These are phyloP conservation scores for Physaria fendleri DNA, from an alignment of 345 rosid species.

Conservation along the genomic window DNA sequence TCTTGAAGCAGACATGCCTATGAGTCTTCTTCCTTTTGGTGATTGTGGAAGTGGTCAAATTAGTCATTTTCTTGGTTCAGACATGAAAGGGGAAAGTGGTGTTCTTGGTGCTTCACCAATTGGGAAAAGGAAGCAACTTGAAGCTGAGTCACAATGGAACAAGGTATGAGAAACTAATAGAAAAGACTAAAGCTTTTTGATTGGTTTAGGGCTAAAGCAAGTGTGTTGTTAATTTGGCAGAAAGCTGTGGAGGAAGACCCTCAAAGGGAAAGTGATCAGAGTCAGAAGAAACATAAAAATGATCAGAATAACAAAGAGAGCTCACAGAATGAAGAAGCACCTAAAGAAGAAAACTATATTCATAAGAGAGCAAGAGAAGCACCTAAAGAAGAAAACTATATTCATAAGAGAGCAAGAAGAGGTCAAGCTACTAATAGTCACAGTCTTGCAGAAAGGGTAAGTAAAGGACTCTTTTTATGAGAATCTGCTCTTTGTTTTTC, in stretches of 20 bases:
- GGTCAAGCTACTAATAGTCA: slow-evolving; percentile 98
- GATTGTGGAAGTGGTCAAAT: too few species aligned
- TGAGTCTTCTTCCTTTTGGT: too few species aligned
- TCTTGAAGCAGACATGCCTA: too few species aligned
- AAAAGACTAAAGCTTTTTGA: slow-evolving; percentile 9
- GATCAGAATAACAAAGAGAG: slow-evolving; percentile 57
- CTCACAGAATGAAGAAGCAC: slow-evolving; percentile 56
- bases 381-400: slow-evolving; percentile 62
- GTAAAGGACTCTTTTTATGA: too few species aligned
- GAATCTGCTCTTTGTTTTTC: background rate
- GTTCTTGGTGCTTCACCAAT: too few species aligned
- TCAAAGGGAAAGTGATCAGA: slow-evolving; percentile 44
- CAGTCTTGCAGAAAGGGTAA: slow-evolving; percentile 96
- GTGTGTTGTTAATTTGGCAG: slow-evolving; percentile 17
- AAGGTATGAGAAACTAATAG: background rate
- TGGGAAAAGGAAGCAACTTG: too few species aligned
- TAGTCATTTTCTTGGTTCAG: too few species aligned
- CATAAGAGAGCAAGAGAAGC: slow-evolving; percentile 89
- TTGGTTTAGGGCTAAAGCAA: slow-evolving; percentile 28
- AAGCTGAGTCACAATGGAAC: too few species aligned
- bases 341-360: slow-evolving; percentile 74
- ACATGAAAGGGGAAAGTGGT: too few species aligned
- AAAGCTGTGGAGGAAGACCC: slow-evolving; percentile 50
- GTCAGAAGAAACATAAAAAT: slow-evolving; percentile 55
- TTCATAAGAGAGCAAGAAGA: too few species aligned